Percentiles rank a stretch among this genome's conserved stretches.
Conservation (phyloP, 306 rosid species). For the Acacia melanoxylon region DNA sequence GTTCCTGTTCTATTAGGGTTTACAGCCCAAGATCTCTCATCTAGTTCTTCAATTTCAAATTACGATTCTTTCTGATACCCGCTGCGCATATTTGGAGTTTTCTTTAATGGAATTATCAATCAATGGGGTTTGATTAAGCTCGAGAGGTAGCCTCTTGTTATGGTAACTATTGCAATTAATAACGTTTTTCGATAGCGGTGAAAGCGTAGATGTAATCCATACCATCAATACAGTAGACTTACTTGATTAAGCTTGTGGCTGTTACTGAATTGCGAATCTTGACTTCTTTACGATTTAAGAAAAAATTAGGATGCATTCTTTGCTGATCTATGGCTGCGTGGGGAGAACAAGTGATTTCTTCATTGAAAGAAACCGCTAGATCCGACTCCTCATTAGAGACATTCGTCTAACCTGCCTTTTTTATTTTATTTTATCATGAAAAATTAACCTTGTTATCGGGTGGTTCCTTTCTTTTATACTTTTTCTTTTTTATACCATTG, state of each 20-base stretch:
- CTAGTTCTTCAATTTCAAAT: not conserved
- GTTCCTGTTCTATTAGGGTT: constrained; percentile 29
- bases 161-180: constrained; percentile 1
- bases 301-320: not conserved
- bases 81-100: not conserved
- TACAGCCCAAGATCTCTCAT: not conserved
- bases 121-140: not conserved
- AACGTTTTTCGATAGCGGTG: not conserved
- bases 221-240: not conserved
- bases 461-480: not conserved
- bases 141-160: not conserved
- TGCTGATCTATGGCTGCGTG: not conserved
- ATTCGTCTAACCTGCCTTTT: not conserved
- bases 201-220: not conserved
- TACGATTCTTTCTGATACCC: not conserved
- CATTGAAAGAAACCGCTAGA: not conserved
- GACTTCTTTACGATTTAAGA: not conserved
- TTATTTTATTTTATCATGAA: not conserved
- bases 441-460: not conserved
- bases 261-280: not conserved
- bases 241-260: constrained; percentile 14
- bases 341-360: not conserved
- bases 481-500: not conserved
- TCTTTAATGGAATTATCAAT: not conserved
- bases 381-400: not conserved